Evolutionary conservation across 108 stramenopile genomes (phyloP).

Genomic region (Skeletonema tropicum): DNA sequence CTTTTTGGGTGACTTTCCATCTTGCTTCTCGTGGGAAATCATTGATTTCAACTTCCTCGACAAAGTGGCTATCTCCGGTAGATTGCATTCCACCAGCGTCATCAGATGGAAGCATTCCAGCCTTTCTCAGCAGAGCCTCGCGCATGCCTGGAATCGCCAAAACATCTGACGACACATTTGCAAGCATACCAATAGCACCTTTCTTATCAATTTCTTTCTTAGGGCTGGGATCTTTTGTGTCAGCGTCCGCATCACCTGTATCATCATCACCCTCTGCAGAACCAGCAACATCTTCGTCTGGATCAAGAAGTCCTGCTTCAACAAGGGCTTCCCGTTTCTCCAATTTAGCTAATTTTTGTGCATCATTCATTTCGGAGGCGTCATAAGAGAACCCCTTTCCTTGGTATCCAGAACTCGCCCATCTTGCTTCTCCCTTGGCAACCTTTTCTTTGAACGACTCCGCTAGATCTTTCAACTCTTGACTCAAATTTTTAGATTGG

Average conservation of each 20-base stretch:
- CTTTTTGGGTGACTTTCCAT: constrained; percentile 90
- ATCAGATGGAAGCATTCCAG: constrained; percentile 62
- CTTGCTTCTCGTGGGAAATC: constrained; percentile 91
- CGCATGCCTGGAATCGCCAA: constrained; percentile 90
- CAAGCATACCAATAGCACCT: constrained; percentile 58
- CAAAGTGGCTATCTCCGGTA: constrained; percentile 72
- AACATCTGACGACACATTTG: constrained; percentile 75
- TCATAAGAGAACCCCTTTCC: constrained; percentile 98
- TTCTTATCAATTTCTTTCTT: constrained; percentile 37
- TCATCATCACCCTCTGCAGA: constrained; percentile 29
- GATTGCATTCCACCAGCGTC: constrained; percentile 34
- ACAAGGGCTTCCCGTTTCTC: constrained; percentile 93
- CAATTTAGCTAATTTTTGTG: constrained; percentile 84
- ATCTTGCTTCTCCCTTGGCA: constrained; percentile 91
- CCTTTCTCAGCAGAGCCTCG: constrained; percentile 77
- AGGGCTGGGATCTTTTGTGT: constrained; percentile 7
- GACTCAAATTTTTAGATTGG: constrained; percentile 86
- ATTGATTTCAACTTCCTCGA: constrained; percentile 92
- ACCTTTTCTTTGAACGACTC: constrained; percentile 94
- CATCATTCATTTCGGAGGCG: constrained; percentile 92
- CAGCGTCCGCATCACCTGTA: constrained; percentile 30
- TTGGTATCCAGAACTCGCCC: constrained; percentile 93
- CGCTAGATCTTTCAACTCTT: constrained; percentile 85
- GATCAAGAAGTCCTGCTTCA: constrained; percentile 86
- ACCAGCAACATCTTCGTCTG: constrained; percentile 76